Percentiles rank a stretch among this genome's conserved stretches.
Evolutionary conservation across 371 early-diverging fungal genomes (phyloP).

Genomic region (Apophysomyces variabilis): DNA sequence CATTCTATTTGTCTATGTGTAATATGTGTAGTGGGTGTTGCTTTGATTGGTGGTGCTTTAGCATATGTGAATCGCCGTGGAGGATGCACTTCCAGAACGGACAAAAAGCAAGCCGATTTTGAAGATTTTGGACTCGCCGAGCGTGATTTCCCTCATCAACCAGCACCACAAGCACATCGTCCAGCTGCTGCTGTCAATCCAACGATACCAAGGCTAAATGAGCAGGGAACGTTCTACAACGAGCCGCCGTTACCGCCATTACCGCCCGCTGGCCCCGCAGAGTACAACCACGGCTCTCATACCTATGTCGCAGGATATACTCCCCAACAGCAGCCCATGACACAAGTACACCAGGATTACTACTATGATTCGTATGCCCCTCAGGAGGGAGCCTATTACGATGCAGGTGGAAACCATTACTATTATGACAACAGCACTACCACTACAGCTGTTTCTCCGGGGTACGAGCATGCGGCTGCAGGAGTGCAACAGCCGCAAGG

Average conservation of each 20-base stretch:
- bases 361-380: constrained; percentile 17
- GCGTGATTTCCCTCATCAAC: constrained; percentile 35
- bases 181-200: constrained; percentile 12
- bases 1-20: not conserved
- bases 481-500: constrained; percentile 11
- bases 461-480: constrained; percentile 14
- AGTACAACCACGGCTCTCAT: not conserved
- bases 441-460: constrained; percentile 7
- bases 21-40: constrained; percentile 37
- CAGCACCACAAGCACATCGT: constrained; percentile 15
- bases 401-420: constrained; percentile 20
- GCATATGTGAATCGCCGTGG: constrained; percentile 42
- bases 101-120: constrained; percentile 35
- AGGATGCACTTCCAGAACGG: constrained; percentile 35
- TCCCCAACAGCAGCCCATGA: constrained; percentile 12
- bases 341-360: constrained; percentile 16
- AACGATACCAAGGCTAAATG: constrained; percentile 21
- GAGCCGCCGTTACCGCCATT: constrained; percentile 16
- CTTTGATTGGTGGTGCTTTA: constrained; percentile 39
- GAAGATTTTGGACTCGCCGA: constrained; percentile 54
- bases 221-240: constrained; percentile 27
- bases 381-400: constrained; percentile 19
- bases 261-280: constrained; percentile 4
- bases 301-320: constrained; percentile 3
- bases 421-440: constrained; percentile 20